Conservation (phyloP, 2,329 filamentous ascomycete genomes). For the Exophiala lecanii-corni region DNA sequence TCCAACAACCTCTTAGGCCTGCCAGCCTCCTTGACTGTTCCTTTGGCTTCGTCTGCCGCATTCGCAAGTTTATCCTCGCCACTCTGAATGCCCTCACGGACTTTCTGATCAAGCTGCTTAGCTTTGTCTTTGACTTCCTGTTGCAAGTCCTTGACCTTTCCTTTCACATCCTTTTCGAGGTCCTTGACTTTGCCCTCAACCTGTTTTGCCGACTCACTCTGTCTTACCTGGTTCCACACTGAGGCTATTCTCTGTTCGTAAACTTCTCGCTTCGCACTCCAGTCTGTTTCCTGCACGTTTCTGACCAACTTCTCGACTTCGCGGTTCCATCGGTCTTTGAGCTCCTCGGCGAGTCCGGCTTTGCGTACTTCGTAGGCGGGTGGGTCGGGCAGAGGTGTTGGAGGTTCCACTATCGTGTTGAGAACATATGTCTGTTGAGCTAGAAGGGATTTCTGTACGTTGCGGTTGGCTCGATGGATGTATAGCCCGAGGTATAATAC, state of each 20-base stretch:
- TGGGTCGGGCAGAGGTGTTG: conserved; percentile 27
- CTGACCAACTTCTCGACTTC: conserved; percentile 64
- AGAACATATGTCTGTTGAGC: conserved; percentile 41
- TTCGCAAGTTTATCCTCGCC: conserved; percentile 3
- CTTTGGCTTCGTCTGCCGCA: conserved; percentile 5
- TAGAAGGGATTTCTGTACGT: conserved; percentile 41
- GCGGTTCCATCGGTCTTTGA: conserved; percentile 74
- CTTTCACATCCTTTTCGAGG: conserved; percentile 4
- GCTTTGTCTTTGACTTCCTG: conserved; percentile 12
- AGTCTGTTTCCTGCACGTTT: conserved; percentile 63
- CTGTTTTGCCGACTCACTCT: conserved; percentile 13
- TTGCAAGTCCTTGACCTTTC: not conserved
- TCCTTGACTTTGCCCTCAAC: conserved; percentile 18
- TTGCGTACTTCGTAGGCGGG: conserved; percentile 41
- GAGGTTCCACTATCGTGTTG: conserved; percentile 36
- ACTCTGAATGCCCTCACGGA: conserved; percentile 8
- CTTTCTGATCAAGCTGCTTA: conserved; percentile 3
- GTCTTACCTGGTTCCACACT: conserved; percentile 14
- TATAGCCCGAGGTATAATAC: conserved; percentile 67
- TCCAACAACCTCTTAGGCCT: conserved; percentile 17
- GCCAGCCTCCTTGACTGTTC: conserved; percentile 1
- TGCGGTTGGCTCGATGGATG: conserved; percentile 65
- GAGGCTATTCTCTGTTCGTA: conserved; percentile 19
- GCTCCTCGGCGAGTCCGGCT: conserved; percentile 57
- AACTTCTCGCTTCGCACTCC: conserved; percentile 35